These are phyloP conservation scores for Heterobasidion annosum DNA, from an alignment of 1,284 basidiomycete genomes.

Conservation along the genomic window DNA sequence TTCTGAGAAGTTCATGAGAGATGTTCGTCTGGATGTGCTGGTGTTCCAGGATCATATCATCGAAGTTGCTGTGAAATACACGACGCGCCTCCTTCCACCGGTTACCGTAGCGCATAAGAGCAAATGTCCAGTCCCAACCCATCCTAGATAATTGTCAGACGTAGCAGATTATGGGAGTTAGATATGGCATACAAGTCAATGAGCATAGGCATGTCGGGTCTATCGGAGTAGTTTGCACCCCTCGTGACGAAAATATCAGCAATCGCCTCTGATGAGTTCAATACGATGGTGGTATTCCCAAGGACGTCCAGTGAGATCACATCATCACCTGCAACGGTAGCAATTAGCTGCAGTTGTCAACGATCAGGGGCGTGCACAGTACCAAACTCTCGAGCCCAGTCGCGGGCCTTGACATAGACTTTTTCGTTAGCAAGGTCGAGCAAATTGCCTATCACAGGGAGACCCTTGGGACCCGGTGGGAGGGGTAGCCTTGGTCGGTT, in stretches of 20 bases:
- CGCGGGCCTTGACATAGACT: neutral
- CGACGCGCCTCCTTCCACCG: conserved; percentile 14
- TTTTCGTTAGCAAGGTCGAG: neutral
- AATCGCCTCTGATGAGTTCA: conserved; percentile 25
- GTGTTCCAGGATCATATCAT: conserved; percentile 7
- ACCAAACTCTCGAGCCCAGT: neutral
- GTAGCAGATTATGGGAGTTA: neutral
- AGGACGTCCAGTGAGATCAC: conserved; percentile 24
- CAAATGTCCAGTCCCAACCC: conserved; percentile 15
- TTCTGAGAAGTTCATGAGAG: conserved; percentile 6
- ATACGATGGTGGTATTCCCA: conserved; percentile 26
- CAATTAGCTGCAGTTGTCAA: too few species aligned
- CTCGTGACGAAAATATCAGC: conserved; percentile 30
- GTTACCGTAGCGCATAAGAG: conserved; percentile 13
- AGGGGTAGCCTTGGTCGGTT: neutral
- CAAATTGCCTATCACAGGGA: neutral
- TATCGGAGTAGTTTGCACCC: conserved; percentile 27
- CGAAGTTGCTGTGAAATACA: conserved; percentile 12
- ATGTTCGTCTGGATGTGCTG: conserved; percentile 8
- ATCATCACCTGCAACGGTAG: conserved; percentile 12
- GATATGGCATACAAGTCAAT: neutral
- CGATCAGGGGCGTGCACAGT: too few species aligned
- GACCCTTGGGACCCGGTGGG: neutral
- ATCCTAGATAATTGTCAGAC: conserved; percentile 4
- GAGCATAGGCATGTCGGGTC: conserved; percentile 1